These are phyloP conservation scores for Daldinia loculata DNA, from an alignment of 495 filamentous ascomycete genomes.

Conservation along the genomic window DNA sequence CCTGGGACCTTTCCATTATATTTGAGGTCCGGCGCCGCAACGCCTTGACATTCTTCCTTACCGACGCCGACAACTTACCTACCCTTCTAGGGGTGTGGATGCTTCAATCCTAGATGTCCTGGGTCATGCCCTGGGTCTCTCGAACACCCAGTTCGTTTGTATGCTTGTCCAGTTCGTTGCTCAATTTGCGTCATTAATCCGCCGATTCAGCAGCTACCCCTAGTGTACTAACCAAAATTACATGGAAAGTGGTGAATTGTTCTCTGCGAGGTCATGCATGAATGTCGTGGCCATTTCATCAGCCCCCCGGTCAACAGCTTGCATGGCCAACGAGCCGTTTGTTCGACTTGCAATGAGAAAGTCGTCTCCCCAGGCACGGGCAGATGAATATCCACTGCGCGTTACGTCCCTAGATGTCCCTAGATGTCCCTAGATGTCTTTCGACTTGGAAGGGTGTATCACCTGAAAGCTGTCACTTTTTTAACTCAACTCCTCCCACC, in stretches of 20 bases:
- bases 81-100: constrained; percentile 20
- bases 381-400: constrained; percentile 29
- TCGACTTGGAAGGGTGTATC: constrained; percentile 24
- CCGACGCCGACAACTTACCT: constrained; percentile 26
- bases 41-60: constrained; percentile 40
- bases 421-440: constrained; percentile 19
- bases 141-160: constrained; percentile 45
- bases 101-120: constrained; percentile 28
- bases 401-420: constrained; percentile 20
- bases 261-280: constrained; percentile 54
- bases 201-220: constrained; percentile 43
- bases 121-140: not conserved
- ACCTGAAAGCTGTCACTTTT: constrained; percentile 34
- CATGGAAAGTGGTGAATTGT: constrained; percentile 46
- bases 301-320: constrained; percentile 49
- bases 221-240: constrained; percentile 45
- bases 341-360: constrained; percentile 29
- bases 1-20: constrained; percentile 28
- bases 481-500: constrained; percentile 35
- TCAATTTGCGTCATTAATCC: constrained; percentile 49
- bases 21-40: constrained; percentile 37
- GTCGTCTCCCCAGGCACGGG: constrained; percentile 8
- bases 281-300: constrained; percentile 52
- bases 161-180: constrained; percentile 44
- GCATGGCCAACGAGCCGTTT: constrained; percentile 42